Evolutionary conservation across 2,329 filamentous ascomycete genomes (phyloP).

Genomic region (Botryotinia convoluta): DNA sequence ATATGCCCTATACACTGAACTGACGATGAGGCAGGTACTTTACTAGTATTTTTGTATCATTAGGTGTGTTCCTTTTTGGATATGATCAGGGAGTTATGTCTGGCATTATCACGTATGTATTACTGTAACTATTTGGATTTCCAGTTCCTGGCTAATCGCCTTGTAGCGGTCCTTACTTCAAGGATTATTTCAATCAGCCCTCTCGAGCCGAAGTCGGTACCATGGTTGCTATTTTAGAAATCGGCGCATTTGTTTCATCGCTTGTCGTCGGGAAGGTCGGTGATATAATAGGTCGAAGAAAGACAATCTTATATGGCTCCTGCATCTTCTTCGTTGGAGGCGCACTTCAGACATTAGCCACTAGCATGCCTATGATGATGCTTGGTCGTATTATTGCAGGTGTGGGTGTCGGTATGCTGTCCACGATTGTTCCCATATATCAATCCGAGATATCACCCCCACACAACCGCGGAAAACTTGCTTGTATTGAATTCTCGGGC

Average conservation of each 20-base stretch:
- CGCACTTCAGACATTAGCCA: slow-evolving; percentile 77
- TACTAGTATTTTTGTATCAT: slow-evolving; percentile 84
- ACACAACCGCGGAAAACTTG: slow-evolving; percentile 91
- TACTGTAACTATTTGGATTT: neutral
- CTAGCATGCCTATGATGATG: slow-evolving; percentile 86
- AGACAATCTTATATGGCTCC: slow-evolving; percentile 90
- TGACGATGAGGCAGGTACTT: slow-evolving; percentile 66
- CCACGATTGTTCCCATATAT: slow-evolving; percentile 89
- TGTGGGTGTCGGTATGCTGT: slow-evolving; percentile 82
- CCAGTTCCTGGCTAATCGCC: slow-evolving; percentile 25
- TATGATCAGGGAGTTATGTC: slow-evolving; percentile 93
- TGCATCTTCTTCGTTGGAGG: slow-evolving; percentile 84
- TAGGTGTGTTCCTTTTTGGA: slow-evolving; percentile 85
- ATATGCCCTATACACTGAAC: slow-evolving; percentile 8
- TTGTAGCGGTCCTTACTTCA: slow-evolving; percentile 77
- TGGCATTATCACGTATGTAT: slow-evolving; percentile 60
- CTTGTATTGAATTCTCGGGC: slow-evolving; percentile 96
- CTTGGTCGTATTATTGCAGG: slow-evolving; percentile 79
- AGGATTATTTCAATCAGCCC: slow-evolving; percentile 88
- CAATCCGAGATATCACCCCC: slow-evolving; percentile 95
- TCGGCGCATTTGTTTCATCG: slow-evolving; percentile 89
- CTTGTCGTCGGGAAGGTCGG: slow-evolving; percentile 83
- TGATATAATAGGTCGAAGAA: slow-evolving; percentile 84
- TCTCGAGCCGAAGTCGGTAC: slow-evolving; percentile 85
- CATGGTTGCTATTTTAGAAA: slow-evolving; percentile 95